Percentiles rank a stretch among this genome's conserved stretches.
Conservation (phyloP, 2,329 filamentous ascomycete species). For the Trichoderma afroharzianum region DNA sequence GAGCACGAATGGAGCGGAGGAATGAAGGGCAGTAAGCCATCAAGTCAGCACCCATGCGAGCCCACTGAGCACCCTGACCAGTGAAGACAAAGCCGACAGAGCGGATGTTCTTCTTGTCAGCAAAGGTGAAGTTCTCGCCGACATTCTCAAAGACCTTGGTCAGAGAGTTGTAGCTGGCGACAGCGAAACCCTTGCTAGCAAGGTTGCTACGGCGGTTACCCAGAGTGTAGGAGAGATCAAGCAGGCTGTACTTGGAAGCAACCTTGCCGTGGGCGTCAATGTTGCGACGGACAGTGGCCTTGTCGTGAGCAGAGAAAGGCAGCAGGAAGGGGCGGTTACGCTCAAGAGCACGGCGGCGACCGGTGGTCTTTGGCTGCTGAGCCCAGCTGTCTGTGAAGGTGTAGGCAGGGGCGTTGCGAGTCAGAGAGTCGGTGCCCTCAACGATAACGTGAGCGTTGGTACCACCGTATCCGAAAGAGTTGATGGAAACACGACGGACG, state of each 20-base stretch:
- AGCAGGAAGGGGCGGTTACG: neutral
- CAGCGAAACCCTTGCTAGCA: neutral
- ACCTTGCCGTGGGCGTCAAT: neutral
- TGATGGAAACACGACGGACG: neutral
- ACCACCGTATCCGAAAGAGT: constrained; percentile 11
- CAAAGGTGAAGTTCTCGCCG: neutral
- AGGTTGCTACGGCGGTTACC: neutral
- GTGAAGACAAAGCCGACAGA: constrained; percentile 27
- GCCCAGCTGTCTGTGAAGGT: neutral
- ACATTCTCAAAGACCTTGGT: neutral
- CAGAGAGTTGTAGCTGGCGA: neutral
- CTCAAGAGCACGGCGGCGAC: neutral
- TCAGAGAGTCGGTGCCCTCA: neutral
- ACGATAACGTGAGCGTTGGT: constrained; percentile 10
- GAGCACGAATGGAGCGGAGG: constrained; percentile 3
- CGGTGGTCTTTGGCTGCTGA: neutral
- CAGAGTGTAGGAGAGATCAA: constrained; percentile 5
- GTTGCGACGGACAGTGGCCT: neutral
- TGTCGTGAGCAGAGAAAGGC: constrained; percentile 9
- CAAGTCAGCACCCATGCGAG: constrained; percentile 28
- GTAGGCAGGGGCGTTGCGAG: neutral
- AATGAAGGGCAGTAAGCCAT: constrained; percentile 18
- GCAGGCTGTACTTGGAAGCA: neutral
- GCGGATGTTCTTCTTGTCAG: neutral
- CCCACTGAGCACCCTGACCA: constrained; percentile 36